phyloP scores from a whole-genome alignment of 495 filamentous ascomycete genomes.

The Penicillium coffeae region DNA sequence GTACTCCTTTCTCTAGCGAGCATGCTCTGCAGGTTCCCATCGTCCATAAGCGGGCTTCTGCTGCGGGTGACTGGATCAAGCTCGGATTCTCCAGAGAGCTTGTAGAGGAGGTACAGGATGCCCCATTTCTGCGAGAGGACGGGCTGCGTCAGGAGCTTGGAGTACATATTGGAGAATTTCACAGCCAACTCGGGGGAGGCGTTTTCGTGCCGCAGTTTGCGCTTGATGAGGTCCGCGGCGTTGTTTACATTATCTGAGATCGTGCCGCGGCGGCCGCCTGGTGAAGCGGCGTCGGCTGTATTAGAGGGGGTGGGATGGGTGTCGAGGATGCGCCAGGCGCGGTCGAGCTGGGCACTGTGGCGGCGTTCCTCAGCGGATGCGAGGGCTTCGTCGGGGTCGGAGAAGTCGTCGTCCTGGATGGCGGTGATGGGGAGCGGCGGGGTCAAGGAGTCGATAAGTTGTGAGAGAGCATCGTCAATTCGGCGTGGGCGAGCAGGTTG shows the following conservation, averaged over 20 bases:
- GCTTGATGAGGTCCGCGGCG: slow-evolving; percentile 86
- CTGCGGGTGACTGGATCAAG: slow-evolving; percentile 28
- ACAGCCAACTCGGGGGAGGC: slow-evolving; percentile 79
- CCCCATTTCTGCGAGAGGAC: slow-evolving; percentile 96
- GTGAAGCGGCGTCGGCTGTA: slow-evolving; percentile 27
- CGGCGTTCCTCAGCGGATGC: slow-evolving; percentile 42
- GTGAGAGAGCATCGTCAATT: slow-evolving; percentile 53
- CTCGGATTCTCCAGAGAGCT: slow-evolving; percentile 57
- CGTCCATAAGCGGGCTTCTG: slow-evolving; percentile 39
- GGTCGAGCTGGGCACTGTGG: slow-evolving; percentile 38
- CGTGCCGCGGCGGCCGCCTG: slow-evolving; percentile 32
- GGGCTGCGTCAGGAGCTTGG: slow-evolving; percentile 78
- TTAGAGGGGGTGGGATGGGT: slow-evolving; percentile 19
- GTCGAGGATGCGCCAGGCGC: slow-evolving; percentile 43
- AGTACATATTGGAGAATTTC: slow-evolving; percentile 83
- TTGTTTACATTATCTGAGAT: slow-evolving; percentile 68
- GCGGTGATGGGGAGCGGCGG: slow-evolving; percentile 35
- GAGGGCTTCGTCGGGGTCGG: slow-evolving; percentile 42
- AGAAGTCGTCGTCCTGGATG: slow-evolving; percentile 31
- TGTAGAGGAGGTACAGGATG: slow-evolving; percentile 84
- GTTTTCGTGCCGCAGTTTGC: slow-evolving; percentile 71
- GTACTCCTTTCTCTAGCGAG: slow-evolving; percentile 24
- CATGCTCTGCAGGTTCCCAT: slow-evolving; percentile 35
- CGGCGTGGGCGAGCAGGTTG: slow-evolving; percentile 40
- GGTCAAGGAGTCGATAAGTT: slow-evolving; percentile 50